These are phyloP conservation scores for Grosmannia clavigera DNA, from an alignment of 2,329 filamentous ascomycete species.

Conservation along the genomic window DNA sequence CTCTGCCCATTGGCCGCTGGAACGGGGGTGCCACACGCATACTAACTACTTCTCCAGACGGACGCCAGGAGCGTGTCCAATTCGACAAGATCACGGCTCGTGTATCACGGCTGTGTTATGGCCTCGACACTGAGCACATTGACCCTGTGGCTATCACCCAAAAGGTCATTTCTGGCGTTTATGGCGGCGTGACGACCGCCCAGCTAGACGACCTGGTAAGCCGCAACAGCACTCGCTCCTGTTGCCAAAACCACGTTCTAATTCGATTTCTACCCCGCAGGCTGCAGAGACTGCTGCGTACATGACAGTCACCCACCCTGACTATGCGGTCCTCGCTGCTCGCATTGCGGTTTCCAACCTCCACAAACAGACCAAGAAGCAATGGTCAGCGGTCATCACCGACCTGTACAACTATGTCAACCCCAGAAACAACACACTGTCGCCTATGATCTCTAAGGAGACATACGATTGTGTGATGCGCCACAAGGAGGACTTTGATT, in stretches of 20 bases:
- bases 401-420: conserved; percentile 96
- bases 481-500: conserved; percentile 94
- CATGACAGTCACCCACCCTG: conserved; percentile 98
- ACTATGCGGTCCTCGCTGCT: conserved; percentile 96
- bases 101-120: conserved; percentile 95
- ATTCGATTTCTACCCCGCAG: conserved; percentile 32
- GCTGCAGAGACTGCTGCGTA: conserved; percentile 97
- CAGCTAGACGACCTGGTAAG: conserved; percentile 94
- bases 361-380: conserved; percentile 99
- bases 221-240: conserved; percentile 6
- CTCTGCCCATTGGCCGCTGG: background rate
- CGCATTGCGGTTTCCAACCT: conserved; percentile 98
- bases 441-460: conserved; percentile 88
- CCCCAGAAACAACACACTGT: conserved; percentile 70
- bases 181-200: conserved; percentile 92
- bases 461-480: conserved; percentile 91
- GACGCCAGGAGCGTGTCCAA: conserved; percentile 98
- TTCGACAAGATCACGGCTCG: conserved; percentile 99
- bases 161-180: conserved; percentile 98
- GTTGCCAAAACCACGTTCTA: background rate
- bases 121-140: conserved; percentile 86
- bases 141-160: conserved; percentile 97
- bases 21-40: background rate
- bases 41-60: conserved; percentile 46
- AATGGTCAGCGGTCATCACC: conserved; percentile 89